Base-by-base conservation (phyloP, 805 yeast genomes). In the Wickerhamomyces bisporus region DNA sequence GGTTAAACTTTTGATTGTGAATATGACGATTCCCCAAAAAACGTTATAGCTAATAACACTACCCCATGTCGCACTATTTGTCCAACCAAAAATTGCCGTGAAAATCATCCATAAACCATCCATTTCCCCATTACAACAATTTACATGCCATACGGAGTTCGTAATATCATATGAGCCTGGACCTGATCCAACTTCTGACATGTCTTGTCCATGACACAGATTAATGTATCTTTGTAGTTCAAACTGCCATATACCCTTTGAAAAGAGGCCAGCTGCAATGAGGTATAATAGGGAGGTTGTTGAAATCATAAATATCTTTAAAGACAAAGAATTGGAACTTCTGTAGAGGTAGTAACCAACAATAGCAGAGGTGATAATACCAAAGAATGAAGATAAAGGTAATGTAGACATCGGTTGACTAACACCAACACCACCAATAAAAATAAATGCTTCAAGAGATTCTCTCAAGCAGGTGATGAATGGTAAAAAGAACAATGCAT, bases 41-140 rank as follows among this genome's bases (percentile, higher is more conserved):
- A 68, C 39, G 44, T 75, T 71, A 62, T 88, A 88, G 35, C 88
- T 75, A 5, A 72, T 58, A 1, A 88, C 88, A 16, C 95, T 84
- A 4, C 94, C 95, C 55, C 82, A 86, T 0, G 97, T 88, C 3
- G 96, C 96, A 45, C 89, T 77, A 58, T 88, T 88, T 12, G 93
- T 87, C 97, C 97, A 88, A 2, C 97, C 97, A 35, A 88, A 71
- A 5, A 88, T 67, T 1, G 95, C 96, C 26, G 89, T 86, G 51
- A 85, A 70, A 26, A 88, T 66, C 95, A 87, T 86, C 95, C 95
- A 88, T 24, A 81, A 77, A 4, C 95, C 95, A 53, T 88, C 96
- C n/a, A 75, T 83, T 48, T 85, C 82, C 18, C 95, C 94, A 58
- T 87, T 87, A 64, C 97, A 88, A 60, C 96, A 87, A 61, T 88